phyloP scores from a whole-genome alignment of 164 flowering plant genomes.

The Cinnamomum chago region DNA sequence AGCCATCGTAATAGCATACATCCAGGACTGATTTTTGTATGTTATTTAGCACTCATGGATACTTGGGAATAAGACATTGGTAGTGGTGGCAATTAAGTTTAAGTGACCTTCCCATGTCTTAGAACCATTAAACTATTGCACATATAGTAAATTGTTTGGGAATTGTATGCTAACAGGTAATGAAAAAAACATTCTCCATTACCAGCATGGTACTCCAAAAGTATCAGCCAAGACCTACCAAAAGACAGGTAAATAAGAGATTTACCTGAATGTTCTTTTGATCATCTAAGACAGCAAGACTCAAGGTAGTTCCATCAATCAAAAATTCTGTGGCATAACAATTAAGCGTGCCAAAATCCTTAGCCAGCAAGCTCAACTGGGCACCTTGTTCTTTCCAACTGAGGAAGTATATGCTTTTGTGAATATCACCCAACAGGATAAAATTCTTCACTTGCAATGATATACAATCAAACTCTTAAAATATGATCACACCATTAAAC shows the following conservation, averaged over 20 bases:
- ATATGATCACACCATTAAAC: neutral
- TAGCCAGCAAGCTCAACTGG: slow-evolving; percentile 82
- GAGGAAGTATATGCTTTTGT: slow-evolving; percentile 93
- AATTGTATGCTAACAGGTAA: too few species aligned
- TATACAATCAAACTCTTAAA: neutral
- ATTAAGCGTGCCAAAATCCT: slow-evolving; percentile 93
- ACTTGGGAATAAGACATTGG: too few species aligned
- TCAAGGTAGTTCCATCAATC: slow-evolving; percentile 91
- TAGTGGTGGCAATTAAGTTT: too few species aligned
- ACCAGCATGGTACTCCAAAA: neutral
- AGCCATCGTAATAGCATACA: too few species aligned
- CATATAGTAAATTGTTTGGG: too few species aligned
- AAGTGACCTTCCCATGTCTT: too few species aligned
- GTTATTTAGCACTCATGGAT: too few species aligned
- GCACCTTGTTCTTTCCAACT: slow-evolving; percentile 98
- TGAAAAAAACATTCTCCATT: too few species aligned
- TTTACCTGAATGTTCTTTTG: slow-evolving; percentile 92
- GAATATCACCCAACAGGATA: slow-evolving; percentile 86
- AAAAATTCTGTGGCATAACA: slow-evolving; percentile 91
- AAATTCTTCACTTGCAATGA: slow-evolving; percentile 84
- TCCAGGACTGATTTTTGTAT: too few species aligned
- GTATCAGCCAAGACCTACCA: neutral
- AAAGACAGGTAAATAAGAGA: neutral
- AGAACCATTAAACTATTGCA: too few species aligned
- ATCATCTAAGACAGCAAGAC: slow-evolving; percentile 86